Percentiles rank a stretch among this genome's conserved stretches.
Evolutionary conservation across 257 asterid genomes (phyloP).

Genomic region (Petunia secreta): DNA sequence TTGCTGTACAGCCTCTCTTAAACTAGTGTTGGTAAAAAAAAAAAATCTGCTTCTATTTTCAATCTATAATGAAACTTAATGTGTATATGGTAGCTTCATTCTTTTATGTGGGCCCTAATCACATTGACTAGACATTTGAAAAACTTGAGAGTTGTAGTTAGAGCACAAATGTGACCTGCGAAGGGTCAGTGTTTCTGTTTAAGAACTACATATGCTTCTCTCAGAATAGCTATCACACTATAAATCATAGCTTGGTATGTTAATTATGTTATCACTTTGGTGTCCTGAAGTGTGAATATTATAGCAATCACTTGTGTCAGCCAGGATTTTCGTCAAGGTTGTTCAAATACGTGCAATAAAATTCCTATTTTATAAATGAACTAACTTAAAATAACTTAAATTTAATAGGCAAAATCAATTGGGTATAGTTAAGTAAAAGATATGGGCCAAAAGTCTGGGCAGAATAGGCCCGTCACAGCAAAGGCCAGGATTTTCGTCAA

Average conservation of each 20-base stretch:
- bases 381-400: too few relatives aligned
- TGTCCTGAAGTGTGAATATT: neutral
- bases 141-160: neutral
- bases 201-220: constrained; percentile 10
- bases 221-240: neutral
- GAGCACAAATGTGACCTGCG: neutral
- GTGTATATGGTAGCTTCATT: neutral
- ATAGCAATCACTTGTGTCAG: neutral
- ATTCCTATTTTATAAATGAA: too few relatives aligned
- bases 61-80: neutral
- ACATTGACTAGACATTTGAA: neutral
- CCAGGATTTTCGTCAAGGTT: too few relatives aligned
- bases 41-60: neutral
- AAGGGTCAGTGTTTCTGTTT: constrained; percentile 4
- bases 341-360: too few relatives aligned
- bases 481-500: too few relatives aligned
- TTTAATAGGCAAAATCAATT: too few relatives aligned
- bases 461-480: too few relatives aligned
- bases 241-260: neutral
- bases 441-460: too few relatives aligned
- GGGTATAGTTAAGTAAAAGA: too few relatives aligned
- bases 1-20: constrained; percentile 6
- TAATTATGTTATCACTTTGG: neutral
- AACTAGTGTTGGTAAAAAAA: neutral
- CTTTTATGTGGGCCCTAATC: neutral